Conservation (phyloP, 805 yeast genomes). For the Maudiozyma barnettii region DNA sequence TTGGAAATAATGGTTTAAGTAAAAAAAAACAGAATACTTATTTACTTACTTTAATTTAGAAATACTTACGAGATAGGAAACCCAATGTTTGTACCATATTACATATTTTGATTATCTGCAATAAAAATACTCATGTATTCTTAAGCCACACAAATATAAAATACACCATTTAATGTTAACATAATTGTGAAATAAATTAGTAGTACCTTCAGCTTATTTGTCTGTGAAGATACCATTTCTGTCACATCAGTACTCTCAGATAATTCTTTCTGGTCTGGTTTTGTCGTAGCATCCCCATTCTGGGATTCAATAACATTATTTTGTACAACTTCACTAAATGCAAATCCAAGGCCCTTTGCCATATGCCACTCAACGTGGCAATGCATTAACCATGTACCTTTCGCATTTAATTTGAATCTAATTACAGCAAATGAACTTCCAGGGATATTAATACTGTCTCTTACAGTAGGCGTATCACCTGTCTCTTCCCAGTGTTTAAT, state of each 20-base stretch:
- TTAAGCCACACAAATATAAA: neutral
- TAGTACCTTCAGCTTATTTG: neutral
- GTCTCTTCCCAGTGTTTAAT: slow-evolving; percentile 16
- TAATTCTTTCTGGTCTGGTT: too few species aligned
- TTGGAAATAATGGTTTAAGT: too few species aligned
- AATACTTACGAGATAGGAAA: too few species aligned
- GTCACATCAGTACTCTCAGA: too few species aligned
- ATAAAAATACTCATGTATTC: too few species aligned
- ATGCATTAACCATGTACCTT: slow-evolving; percentile 76
- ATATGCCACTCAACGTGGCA: slow-evolving; percentile 71
- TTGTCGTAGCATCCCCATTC: too few species aligned
- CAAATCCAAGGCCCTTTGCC: slow-evolving; percentile 50
- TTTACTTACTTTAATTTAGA: too few species aligned
- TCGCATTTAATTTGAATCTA: slow-evolving; percentile 55
- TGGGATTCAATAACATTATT: too few species aligned
- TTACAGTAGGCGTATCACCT: slow-evolving; percentile 39
- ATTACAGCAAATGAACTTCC: slow-evolving; percentile 48
- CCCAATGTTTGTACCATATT: too few species aligned
- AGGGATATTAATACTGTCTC: slow-evolving; percentile 58
- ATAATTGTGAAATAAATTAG: neutral
- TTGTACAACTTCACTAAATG: slow-evolving; percentile 23
- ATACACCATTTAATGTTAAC: neutral
- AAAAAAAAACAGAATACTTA: too few species aligned
- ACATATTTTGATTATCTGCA: too few species aligned
- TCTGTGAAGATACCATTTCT: neutral